Evolutionary conservation across 495 filamentous ascomycete species (phyloP).

Genomic region (Aspergillus cavernicola): DNA sequence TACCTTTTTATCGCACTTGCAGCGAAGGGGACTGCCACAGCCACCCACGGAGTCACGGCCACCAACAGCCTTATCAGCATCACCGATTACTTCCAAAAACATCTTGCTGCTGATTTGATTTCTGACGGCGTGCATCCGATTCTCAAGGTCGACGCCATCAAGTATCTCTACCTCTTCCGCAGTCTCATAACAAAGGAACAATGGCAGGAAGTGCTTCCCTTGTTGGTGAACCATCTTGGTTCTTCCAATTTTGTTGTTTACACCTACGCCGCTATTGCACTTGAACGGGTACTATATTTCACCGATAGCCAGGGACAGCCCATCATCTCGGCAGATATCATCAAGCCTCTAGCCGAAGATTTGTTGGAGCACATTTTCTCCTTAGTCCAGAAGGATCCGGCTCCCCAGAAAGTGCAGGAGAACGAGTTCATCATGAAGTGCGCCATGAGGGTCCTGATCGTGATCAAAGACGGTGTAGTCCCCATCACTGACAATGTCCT

Average conservation of each 20-base stretch:
- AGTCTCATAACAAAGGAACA: constrained; percentile 81
- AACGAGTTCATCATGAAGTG: constrained; percentile 99
- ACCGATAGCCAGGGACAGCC: constrained; percentile 67
- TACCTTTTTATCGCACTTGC: constrained; percentile 94
- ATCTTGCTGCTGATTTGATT: constrained; percentile 81
- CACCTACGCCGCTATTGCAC: constrained; percentile 91
- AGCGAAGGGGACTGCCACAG: constrained; percentile 80
- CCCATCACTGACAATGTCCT: constrained; percentile 71
- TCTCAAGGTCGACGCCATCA: constrained; percentile 94
- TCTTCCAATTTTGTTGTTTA: constrained; percentile 92
- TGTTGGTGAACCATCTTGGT: constrained; percentile 83
- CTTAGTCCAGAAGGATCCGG: constrained; percentile 74
- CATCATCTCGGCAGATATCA: constrained; percentile 66
- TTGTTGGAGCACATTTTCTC: constrained; percentile 89
- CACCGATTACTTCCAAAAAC: constrained; percentile 85
- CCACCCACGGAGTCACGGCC: constrained; percentile 81
- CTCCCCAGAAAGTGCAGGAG: constrained; percentile 91
- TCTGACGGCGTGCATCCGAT: constrained; percentile 69
- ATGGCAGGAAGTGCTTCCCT: constrained; percentile 82
- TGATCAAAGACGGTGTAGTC: constrained; percentile 74
- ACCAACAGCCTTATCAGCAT: constrained; percentile 81
- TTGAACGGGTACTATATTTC: constrained; percentile 83
- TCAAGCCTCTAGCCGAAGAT: constrained; percentile 76
- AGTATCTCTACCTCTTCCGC: constrained; percentile 92
- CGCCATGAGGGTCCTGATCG: constrained; percentile 93